These are phyloP conservation scores for Aspergillus nomiae DNA, from an alignment of 2,329 filamentous ascomycete species.

Conservation along the genomic window DNA sequence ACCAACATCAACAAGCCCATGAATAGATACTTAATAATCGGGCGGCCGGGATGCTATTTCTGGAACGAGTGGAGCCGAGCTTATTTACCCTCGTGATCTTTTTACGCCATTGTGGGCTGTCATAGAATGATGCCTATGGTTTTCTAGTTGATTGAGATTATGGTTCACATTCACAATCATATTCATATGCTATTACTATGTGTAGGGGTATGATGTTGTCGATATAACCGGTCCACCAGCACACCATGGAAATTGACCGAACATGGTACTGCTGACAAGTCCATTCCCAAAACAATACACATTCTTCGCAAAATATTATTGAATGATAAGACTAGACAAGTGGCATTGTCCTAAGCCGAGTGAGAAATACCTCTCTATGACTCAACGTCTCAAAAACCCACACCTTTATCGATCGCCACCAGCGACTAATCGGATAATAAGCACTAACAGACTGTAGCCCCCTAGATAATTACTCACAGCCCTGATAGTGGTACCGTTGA, in stretches of 20 bases:
- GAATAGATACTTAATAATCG: neutral
- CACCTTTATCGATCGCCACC: neutral
- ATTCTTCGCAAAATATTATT: neutral
- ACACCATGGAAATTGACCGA: neutral
- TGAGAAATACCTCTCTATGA: neutral
- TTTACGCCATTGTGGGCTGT: neutral
- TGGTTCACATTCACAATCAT: neutral
- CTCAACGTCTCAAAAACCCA: neutral
- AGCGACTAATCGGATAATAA: neutral
- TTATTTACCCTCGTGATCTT: conserved; percentile 4
- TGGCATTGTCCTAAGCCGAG: neutral
- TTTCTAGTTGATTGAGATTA: neutral
- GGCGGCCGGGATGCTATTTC: conserved; percentile 2
- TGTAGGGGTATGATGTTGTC: neutral
- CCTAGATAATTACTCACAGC: neutral
- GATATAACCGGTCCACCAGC: neutral
- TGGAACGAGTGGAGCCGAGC: conserved; percentile 14
- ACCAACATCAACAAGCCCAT: neutral
- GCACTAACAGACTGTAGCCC: neutral
- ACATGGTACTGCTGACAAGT: neutral
- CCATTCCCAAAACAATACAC: neutral
- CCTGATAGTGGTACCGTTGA: neutral
- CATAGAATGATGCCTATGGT: neutral
- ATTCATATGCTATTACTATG: neutral
- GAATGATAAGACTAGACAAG: neutral